phyloP scores from a whole-genome alignment of 768 basidiomycete genomes.

The Tylopilus rubrobrunneus region DNA sequence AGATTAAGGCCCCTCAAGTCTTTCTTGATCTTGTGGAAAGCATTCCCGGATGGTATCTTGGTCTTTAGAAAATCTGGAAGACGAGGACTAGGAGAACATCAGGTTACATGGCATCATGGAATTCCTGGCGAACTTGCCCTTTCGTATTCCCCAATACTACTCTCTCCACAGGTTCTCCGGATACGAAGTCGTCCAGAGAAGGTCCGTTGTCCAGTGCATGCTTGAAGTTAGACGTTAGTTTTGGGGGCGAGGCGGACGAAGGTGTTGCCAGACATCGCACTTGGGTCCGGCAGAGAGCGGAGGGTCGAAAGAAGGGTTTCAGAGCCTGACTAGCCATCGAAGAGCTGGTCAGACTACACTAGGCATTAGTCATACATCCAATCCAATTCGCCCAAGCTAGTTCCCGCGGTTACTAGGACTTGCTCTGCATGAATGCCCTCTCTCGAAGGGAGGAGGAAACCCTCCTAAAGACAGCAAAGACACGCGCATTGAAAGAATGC shows the following conservation, averaged over 20 bases:
- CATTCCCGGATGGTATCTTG: conserved; percentile 82
- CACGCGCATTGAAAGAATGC: conserved; percentile 74
- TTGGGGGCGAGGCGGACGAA: conserved; percentile 27
- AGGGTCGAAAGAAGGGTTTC: conserved; percentile 12
- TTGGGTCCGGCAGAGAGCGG: conserved; percentile 14
- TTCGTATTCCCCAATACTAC: conserved; percentile 70
- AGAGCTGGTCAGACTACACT: background rate
- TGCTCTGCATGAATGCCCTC: conserved; percentile 67
- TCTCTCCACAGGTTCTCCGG: conserved; percentile 50
- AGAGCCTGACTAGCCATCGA: conserved; percentile 13
- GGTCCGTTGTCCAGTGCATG: conserved; percentile 63
- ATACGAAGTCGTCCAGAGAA: conserved; percentile 76
- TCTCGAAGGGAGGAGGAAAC: conserved; percentile 88
- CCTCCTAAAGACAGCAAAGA: conserved; percentile 77
- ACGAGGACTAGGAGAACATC: conserved; percentile 55
- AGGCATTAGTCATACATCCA: conserved; percentile 8
- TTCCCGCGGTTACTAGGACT: conserved; percentile 4
- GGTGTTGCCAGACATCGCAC: conserved; percentile 47
- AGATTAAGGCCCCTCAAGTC: conserved; percentile 88
- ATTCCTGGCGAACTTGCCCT: conserved; percentile 45
- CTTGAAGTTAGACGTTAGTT: conserved; percentile 42
- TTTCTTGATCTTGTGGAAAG: conserved; percentile 91
- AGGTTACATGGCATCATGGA: background rate
- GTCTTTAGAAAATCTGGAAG: conserved; percentile 88
- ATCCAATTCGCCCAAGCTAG: background rate